Evolutionary conservation across 202 grass and related monocot genomes (phyloP).

Genomic region (Thinopyrum obtusiflorum): DNA sequence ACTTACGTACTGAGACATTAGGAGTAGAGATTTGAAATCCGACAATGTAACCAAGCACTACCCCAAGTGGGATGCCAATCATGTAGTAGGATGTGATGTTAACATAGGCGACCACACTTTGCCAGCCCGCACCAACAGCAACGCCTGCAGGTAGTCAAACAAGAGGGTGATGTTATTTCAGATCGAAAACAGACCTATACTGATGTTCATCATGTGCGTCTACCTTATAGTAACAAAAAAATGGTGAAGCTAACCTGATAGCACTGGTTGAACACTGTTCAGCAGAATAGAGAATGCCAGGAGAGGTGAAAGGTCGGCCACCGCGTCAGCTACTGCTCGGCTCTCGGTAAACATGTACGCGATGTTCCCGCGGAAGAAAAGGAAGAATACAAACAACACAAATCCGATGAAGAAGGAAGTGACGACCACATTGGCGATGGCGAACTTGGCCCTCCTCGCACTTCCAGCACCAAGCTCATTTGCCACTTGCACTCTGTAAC

Average conservation of each 20-base stretch:
- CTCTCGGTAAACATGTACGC: constrained; percentile 74
- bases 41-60: constrained; percentile 54
- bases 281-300: constrained; percentile 78
- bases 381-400: constrained; percentile 56
- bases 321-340: constrained; percentile 44
- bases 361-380: constrained; percentile 53
- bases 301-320: constrained; percentile 59
- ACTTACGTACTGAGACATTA: too few relatives aligned
- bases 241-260: constrained; percentile 54
- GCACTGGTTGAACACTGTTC: constrained; percentile 25
- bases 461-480: constrained; percentile 83
- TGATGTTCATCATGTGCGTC: not conserved
- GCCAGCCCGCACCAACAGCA: constrained; percentile 73
- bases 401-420: constrained; percentile 48
- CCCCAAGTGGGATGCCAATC: constrained; percentile 67
- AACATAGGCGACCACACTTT: constrained; percentile 69
- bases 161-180: not conserved
- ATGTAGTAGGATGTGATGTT: constrained; percentile 79
- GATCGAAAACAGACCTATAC: too few relatives aligned
- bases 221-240: not conserved
- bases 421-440: constrained; percentile 51
- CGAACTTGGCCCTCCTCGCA: constrained; percentile 57
- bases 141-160: constrained; percentile 48
- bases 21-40: too few relatives aligned
- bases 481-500: constrained; percentile 64